Evolutionary conservation across 306 rosid species (phyloP).

Genomic region (Dryas octopetala): DNA sequence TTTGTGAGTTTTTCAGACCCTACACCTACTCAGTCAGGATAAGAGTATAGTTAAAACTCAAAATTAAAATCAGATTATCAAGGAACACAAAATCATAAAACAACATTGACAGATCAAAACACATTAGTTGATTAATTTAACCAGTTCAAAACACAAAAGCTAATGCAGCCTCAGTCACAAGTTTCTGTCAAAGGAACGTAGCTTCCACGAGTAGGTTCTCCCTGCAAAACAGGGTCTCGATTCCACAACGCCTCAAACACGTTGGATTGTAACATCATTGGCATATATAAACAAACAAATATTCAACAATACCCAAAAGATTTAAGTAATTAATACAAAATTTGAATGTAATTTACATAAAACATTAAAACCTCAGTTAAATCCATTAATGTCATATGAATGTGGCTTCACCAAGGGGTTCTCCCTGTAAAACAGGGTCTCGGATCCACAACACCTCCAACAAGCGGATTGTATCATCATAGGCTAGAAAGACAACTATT

Average conservation of each 20-base stretch:
- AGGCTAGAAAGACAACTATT: neutral
- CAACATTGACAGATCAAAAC: too few species aligned
- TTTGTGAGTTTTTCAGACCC: slow-evolving; percentile 62
- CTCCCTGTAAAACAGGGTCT: slow-evolving; percentile 66
- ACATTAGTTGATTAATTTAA: too few species aligned
- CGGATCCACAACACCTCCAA: slow-evolving; percentile 57
- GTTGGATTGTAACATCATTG: slow-evolving; percentile 57
- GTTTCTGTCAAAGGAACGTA: slow-evolving; percentile 41
- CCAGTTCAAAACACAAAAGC: too few species aligned
- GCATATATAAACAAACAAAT: neutral
- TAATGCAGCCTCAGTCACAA: slow-evolving; percentile 28
- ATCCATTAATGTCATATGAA: slow-evolving; percentile 47
- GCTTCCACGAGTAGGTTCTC: slow-evolving; percentile 48
- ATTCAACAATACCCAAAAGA: neutral
- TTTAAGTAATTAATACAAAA: neutral
- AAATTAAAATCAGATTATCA: neutral
- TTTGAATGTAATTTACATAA: neutral
- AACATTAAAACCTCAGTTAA: slow-evolving; percentile 33
- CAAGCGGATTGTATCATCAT: slow-evolving; percentile 49
- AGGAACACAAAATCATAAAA: too few species aligned
- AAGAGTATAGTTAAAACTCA: slow-evolving; percentile 60
- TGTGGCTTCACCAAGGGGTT: slow-evolving; percentile 75
- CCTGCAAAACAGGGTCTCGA: slow-evolving; percentile 42
- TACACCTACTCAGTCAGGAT: neutral
- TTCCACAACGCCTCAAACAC: slow-evolving; percentile 36